Evolutionary conservation across 2,329 filamentous ascomycete species (phyloP), one percentile per base, ranked within the genome.

Genomic region (Phoma sp.): DNA sequence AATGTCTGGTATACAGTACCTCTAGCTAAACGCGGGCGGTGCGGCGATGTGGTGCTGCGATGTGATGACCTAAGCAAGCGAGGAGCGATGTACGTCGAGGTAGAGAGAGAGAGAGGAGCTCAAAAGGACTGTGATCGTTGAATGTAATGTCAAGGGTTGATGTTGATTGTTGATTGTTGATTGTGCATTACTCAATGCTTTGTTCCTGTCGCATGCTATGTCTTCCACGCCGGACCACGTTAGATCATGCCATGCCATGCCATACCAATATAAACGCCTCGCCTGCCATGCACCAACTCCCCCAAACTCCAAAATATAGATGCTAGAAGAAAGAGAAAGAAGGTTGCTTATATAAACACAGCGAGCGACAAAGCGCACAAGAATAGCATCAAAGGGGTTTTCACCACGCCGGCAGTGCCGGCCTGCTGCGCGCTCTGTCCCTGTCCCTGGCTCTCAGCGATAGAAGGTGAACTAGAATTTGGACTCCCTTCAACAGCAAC

Each of bases 311-410:
- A 37, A 13, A 12, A 41, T 32, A 21, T 21, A n/a, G 19, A 45
- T 36, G 29, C 25, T 12, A 10, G 3, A 44, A 15, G 8, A 24
- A 35, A n/a, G n/a, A n/a, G n/a, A n/a, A n/a, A n/a, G n/a, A n/a
- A n/a, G n/a, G n/a, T n/a, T n/a, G n/a, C 5, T 35, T 62, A 62
- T 29, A 55, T 31, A 6, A 48, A 57, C 6, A 62, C 1, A 2
- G 43, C 47, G 54, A 58, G 2, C 9, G 37, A 32, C 5, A 43
- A 3, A 0, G n/a, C 19, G 4, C 38, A 10, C 0, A 44, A 27
- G 2, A 44, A 36, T 4, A 49, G 2, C 19, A 22, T 43, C 12
- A 60, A 5, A 27, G 36, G 37, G 7, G 29, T 29, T 3, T 21
- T 12, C 9, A 5, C 7, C 37, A 46, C 19, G 31, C 21, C 4